Evolutionary conservation across 495 filamentous ascomycete species (phyloP), one percentile per base, ranked within the genome.

Genomic region (Penicillium maclennaniae): DNA sequence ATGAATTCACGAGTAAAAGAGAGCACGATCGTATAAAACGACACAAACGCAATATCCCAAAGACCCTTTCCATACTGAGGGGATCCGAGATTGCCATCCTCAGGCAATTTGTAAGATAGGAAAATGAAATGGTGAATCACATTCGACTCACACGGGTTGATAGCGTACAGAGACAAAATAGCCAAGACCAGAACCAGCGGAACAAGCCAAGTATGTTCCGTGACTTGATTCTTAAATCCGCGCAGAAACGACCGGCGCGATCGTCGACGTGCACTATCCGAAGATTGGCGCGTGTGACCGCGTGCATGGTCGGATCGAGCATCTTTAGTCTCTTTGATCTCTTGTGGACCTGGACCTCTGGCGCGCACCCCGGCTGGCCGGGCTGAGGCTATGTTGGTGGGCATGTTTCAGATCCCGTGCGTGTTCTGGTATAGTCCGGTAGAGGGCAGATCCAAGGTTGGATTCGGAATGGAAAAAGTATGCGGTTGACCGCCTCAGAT

Each of bases 1-100:
- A 92, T 74, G 75, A 95, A 92, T 66, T 96, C 91, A 55, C 91
- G 89, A 12, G 87, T 91, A 69, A 95, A 95, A 47, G 83, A 83
- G 38, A 96, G 77, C 39, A 95, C 76, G 54, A 93, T 76, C 27
- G 80, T 89, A 71, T 95, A 95, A 74, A 93, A 95, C 55, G 77
- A 61, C 12, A 96, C 87, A 58, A 96, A 90, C 31, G 83, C 82
- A 47, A 92, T 71, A 66, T 96, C 91, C 71, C 78, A 80, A n/a
- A 55, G 67, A 6, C 91, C 91, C 61, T 96, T 96, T 61, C 87
- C 91, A 70, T 95, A 96, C 58, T 89, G 84, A 28, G 67, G 63
- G 0, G 72, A 68, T 19, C 70, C 67, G 27, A 51, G 58, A 12
- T 14, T 4, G 4, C 71, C 56, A 19, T 68, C 56, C 21, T 59